Conservation (phyloP, 345 rosid species). For the Diplotaxis tenuifolia region DNA sequence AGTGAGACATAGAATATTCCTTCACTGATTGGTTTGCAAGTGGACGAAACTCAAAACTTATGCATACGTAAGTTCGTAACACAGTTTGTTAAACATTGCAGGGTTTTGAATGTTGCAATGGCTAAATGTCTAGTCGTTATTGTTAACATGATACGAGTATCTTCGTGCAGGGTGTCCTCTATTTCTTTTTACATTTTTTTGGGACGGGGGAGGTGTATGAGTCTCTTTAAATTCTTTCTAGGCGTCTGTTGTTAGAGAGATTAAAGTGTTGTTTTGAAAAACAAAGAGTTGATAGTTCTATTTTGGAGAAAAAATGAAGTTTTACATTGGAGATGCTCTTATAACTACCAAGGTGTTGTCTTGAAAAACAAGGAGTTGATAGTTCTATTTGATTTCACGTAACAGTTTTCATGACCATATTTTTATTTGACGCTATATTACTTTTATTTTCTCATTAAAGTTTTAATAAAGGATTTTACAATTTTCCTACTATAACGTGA, state of each 20-base stretch:
- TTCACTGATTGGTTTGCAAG: constrained; percentile 26
- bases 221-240: no score
- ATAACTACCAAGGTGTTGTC: not conserved
- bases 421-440: not conserved
- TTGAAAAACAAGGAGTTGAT: not conserved
- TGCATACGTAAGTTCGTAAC: not conserved
- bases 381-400: no score
- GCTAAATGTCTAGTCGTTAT: not conserved
- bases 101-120: no score
- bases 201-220: not conserved
- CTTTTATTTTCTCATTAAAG: not conserved
- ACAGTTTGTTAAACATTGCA: not conserved
- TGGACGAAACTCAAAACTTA: not conserved
- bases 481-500: not conserved
- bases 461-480: not conserved
- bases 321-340: no score
- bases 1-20: constrained; percentile 44
- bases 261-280: not conserved
- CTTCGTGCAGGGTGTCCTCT: no score
- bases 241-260: not conserved
- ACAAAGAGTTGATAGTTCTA: not conserved
- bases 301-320: not conserved
- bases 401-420: not conserved
- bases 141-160: not conserved
- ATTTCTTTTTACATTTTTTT: not conserved